Conservation (phyloP, 2,329 filamentous ascomycete species). For the Ascochyta clinopodiicola region DNA sequence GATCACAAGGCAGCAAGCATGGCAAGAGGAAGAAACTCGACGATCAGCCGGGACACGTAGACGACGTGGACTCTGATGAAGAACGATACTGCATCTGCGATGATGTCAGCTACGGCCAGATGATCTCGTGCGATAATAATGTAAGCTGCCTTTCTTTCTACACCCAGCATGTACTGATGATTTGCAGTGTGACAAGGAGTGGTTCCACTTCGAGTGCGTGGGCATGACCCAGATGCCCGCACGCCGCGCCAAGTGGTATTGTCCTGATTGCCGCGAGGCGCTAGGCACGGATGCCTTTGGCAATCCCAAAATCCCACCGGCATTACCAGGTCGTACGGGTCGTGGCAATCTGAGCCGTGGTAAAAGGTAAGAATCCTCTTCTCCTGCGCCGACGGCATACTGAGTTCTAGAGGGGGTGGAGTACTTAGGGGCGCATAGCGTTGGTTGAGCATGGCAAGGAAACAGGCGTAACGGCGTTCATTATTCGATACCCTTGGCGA, state of each 20-base stretch:
- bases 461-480: slow-evolving; percentile 7
- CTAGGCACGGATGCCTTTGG: slow-evolving; percentile 43
- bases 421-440: slow-evolving; percentile 30
- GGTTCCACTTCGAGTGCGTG: slow-evolving; percentile 85
- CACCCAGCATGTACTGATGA: slow-evolving; percentile 22
- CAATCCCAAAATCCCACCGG: slow-evolving; percentile 40
- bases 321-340: slow-evolving; percentile 35
- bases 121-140: slow-evolving; percentile 83
- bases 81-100: slow-evolving; percentile 80
- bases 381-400: slow-evolving; percentile 28
- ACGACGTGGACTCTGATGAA: slow-evolving; percentile 74
- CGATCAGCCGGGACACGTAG: slow-evolving; percentile 33
- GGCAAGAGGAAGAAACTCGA: slow-evolving; percentile 57
- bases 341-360: slow-evolving; percentile 20
- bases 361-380: slow-evolving; percentile 41
- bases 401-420: slow-evolving; percentile 45
- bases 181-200: slow-evolving; percentile 76
- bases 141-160: slow-evolving; percentile 50
- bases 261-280: slow-evolving; percentile 68
- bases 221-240: slow-evolving; percentile 69
- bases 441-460: background rate
- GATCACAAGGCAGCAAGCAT: slow-evolving; percentile 57
- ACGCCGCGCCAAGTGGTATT: slow-evolving; percentile 83
- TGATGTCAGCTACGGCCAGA: slow-evolving; percentile 79
- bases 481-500: slow-evolving; percentile 12